A percentile compares a stretch with the other conserved stretches of the same genome.
phyloP scores from a whole-genome alignment of 139 green algal genomes.

The Coccomyxa sp. region DNA sequence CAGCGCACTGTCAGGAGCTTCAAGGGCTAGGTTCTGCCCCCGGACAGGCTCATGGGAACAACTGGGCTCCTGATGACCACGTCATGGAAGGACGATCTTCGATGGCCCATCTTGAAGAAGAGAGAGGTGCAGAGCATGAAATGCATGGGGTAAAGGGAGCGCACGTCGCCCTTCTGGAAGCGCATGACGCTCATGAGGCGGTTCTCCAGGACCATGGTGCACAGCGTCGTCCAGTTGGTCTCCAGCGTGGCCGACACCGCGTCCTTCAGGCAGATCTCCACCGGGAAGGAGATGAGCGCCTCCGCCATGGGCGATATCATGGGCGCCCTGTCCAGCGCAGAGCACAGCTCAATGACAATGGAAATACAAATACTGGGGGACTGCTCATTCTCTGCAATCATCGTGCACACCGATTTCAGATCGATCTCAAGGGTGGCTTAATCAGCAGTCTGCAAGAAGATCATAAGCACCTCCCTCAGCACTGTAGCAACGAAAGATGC shows the following conservation, averaged over 20 bases:
- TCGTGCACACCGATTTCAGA: background rate
- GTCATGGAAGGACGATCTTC: no score
- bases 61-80: no score
- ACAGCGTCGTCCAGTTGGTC: constrained; percentile 22
- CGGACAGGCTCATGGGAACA: no score
- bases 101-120: no score
- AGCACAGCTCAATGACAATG: background rate
- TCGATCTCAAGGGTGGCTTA: background rate
- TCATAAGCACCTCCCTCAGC: background rate
- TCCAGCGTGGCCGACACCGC: constrained; percentile 25
- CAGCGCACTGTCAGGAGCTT: no score
- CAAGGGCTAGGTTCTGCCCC: no score
- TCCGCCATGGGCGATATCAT: constrained; percentile 68
- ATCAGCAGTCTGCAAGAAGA: background rate
- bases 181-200: constrained; percentile 67
- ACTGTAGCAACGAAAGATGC: background rate
- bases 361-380: background rate
- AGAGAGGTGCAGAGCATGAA: no score
- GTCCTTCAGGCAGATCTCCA: constrained; percentile 30
- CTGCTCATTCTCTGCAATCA: background rate
- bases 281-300: constrained; percentile 73
- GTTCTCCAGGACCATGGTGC: constrained; percentile 68
- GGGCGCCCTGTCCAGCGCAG: constrained; percentile 16
- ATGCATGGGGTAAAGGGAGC: background rate
- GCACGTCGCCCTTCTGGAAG: constrained; percentile 71